Conservation (phyloP, 140 eudicot species). For the Anethum foeniculum region DNA sequence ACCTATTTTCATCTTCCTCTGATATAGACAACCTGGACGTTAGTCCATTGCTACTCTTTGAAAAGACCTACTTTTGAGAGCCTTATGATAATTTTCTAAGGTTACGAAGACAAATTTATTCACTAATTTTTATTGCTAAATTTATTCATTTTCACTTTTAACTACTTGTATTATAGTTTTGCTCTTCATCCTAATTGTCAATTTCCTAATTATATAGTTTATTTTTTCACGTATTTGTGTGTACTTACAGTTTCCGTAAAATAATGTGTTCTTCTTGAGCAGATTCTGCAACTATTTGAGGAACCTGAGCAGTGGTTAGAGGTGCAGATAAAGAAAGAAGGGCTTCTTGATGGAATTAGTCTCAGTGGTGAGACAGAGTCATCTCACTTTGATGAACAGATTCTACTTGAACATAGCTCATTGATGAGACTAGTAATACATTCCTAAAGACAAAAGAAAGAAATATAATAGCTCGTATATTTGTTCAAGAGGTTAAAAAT, state of each 20-base stretch:
- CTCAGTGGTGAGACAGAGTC: constrained; percentile 13
- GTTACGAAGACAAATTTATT: not conserved
- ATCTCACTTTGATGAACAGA: constrained; percentile 7
- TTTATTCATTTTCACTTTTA: not conserved
- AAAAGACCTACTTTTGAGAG: not conserved
- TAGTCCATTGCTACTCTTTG: not conserved
- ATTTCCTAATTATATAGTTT: not conserved
- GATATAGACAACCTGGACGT: not conserved
- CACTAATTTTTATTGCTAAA: too few species aligned
- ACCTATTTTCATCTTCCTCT: not conserved
- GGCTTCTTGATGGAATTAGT: not conserved
- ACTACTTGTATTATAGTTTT: not conserved
- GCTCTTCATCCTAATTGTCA: not conserved
- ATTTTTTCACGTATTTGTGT: not conserved
- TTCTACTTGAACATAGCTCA: not conserved
- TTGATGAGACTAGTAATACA: constrained; percentile 14
- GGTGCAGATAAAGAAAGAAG: not conserved
- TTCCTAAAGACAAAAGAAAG: not conserved
- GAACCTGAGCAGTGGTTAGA: not conserved
- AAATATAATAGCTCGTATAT: not conserved
- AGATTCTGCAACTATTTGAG: not conserved
- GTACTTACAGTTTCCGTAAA: not conserved
- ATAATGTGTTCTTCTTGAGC: not conserved
- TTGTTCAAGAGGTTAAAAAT: not conserved
- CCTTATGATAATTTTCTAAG: not conserved